phyloP scores from a whole-genome alignment of 1,284 basidiomycete genomes.

The Microstroma glucosiphilum region DNA sequence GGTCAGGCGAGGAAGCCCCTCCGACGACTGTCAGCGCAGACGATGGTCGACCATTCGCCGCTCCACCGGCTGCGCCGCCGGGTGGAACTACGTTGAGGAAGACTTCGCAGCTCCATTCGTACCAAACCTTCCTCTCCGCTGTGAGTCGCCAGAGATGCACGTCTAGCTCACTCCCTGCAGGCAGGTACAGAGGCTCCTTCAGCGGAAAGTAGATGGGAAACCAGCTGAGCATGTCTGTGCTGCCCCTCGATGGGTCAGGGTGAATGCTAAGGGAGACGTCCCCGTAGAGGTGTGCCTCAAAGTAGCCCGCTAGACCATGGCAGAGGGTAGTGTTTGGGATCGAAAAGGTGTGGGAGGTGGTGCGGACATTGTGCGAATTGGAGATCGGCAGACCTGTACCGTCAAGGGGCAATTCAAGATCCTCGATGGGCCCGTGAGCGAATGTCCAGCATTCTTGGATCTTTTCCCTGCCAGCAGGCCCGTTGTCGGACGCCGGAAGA shows the following conservation, averaged over 20 bases:
- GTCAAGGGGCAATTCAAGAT: constrained; percentile 12
- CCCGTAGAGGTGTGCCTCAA: constrained; percentile 86
- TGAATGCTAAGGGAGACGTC: constrained; percentile 88
- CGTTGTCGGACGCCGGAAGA: constrained; percentile 53
- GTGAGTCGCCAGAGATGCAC: constrained; percentile 92
- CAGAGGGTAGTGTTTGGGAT: constrained; percentile 91
- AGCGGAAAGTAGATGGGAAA: constrained; percentile 92
- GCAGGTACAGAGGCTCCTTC: constrained; percentile 81
- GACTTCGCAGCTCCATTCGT: constrained; percentile 93
- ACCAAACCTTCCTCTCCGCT: constrained; percentile 76
- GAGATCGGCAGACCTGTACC: constrained; percentile 49
- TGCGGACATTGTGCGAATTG: constrained; percentile 53
- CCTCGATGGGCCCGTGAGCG: constrained; percentile 60
- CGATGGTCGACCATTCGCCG: background rate
- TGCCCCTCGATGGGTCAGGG: constrained; percentile 70
- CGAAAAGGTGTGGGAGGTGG: constrained; percentile 63
- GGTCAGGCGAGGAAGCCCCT: background rate
- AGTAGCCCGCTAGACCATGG: constrained; percentile 96
- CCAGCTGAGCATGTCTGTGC: constrained; percentile 94
- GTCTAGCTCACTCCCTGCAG: constrained; percentile 81
- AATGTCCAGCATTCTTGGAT: constrained; percentile 98
- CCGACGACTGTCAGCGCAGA: background rate
- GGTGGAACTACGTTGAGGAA: constrained; percentile 61
- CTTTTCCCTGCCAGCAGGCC: constrained; percentile 60
- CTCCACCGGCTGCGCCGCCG: constrained; percentile 12